Conservation (phyloP, 208 protist species). For the Leishmania guyanensis region DNA sequence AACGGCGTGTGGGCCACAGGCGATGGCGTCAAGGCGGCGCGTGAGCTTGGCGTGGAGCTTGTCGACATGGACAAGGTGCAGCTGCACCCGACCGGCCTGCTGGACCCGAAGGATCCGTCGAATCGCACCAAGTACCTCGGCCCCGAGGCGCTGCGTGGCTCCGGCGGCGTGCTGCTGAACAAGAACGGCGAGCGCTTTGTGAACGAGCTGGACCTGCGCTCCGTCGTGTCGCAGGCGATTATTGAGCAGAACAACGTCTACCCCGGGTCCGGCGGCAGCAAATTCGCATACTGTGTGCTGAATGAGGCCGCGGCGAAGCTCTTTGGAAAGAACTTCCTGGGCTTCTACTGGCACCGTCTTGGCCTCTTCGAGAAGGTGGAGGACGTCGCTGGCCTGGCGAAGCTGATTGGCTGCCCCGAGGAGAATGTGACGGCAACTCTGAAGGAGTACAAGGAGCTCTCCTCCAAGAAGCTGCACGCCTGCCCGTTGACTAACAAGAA, state of each 20-base stretch:
- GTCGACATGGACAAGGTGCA: constrained; percentile 95
- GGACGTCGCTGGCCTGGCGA: constrained; percentile 50
- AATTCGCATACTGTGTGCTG: constrained; percentile 79
- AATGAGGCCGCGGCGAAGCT: constrained; percentile 64
- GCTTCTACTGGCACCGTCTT: constrained; percentile 82
- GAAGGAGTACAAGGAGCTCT: constrained; percentile 50
- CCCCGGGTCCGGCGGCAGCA: constrained; percentile 44
- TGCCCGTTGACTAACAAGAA: constrained; percentile 75
- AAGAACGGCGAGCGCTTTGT: constrained; percentile 92
- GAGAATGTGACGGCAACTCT: constrained; percentile 47
- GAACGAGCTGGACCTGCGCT: constrained; percentile 95
- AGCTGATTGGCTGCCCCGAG: constrained; percentile 59
- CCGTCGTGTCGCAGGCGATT: constrained; percentile 92
- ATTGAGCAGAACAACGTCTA: constrained; percentile 64
- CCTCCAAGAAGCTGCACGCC: constrained; percentile 11
- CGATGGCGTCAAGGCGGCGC: constrained; percentile 76
- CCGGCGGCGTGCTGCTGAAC: constrained; percentile 95
- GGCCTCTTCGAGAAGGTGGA: constrained; percentile 61
- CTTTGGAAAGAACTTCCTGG: constrained; percentile 69
- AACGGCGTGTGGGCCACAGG: constrained; percentile 90
- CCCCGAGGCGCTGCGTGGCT: constrained; percentile 95
- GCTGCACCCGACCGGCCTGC: constrained; percentile 96
- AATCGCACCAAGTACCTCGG: constrained; percentile 77
- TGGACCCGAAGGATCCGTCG: constrained; percentile 90
- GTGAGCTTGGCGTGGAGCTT: constrained; percentile 59